Conservation (phyloP, 805 yeast genomes). For the Soucietia sequanensis region DNA sequence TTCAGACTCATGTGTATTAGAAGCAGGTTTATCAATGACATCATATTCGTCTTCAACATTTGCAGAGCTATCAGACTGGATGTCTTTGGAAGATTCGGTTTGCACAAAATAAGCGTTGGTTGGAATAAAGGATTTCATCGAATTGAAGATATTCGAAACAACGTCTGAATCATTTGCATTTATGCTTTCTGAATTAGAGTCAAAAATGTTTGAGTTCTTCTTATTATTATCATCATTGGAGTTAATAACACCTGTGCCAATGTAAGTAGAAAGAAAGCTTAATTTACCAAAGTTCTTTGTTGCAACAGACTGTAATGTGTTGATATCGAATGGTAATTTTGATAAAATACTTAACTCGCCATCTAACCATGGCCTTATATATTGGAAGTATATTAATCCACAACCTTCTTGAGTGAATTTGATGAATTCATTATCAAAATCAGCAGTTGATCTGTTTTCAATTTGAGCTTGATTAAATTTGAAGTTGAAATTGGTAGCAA, state of each 20-base stretch:
- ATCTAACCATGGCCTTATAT: slow-evolving; percentile 28
- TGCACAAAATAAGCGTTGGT: slow-evolving; percentile 2
- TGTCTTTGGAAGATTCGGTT: background rate
- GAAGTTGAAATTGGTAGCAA: slow-evolving; percentile 16
- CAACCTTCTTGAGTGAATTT: slow-evolving; percentile 29
- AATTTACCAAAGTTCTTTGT: background rate
- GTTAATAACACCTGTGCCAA: background rate
- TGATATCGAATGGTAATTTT: background rate
- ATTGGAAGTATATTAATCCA: slow-evolving; percentile 27
- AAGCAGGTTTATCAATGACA: slow-evolving; percentile 34
- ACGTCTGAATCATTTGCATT: no score
- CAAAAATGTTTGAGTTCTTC: no score
- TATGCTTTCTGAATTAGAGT: no score
- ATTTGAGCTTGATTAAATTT: slow-evolving; percentile 7
- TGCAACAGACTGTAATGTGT: background rate
- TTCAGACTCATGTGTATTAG: slow-evolving; percentile 2
- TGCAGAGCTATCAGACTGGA: background rate
- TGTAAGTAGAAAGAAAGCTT: background rate
- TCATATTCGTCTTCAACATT: slow-evolving; percentile 39
- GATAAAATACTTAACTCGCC: slow-evolving; percentile 14
- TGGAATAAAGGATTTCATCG: slow-evolving; percentile 6
- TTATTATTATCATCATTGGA: no score
- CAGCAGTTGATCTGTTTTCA: no score
- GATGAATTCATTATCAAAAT: slow-evolving; percentile 23
- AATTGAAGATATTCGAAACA: background rate